phyloP scores from a whole-genome alignment of 768 basidiomycete genomes.

The Mrakia hoshinonis region DNA sequence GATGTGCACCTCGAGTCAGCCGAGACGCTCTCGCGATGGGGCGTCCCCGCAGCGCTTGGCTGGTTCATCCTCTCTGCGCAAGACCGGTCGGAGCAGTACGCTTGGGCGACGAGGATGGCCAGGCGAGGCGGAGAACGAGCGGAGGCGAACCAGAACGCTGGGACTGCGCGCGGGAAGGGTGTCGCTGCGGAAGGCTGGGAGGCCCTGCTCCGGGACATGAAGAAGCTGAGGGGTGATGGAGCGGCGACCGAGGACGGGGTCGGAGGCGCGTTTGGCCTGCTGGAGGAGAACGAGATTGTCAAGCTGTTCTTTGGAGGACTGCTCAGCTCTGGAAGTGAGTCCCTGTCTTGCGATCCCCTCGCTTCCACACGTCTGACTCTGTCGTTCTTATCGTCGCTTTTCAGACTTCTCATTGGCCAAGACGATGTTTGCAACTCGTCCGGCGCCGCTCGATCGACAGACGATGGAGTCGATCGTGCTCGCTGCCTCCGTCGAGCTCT shows the following conservation, averaged over 20 bases:
- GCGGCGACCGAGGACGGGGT: conserved; percentile 45
- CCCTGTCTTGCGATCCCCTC: neutral
- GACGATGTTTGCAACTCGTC: conserved; percentile 51
- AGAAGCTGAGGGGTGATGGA: conserved; percentile 57
- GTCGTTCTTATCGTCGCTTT: conserved; percentile 42
- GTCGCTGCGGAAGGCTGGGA: conserved; percentile 67
- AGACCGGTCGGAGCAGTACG: conserved; percentile 60
- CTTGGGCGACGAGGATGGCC: conserved; percentile 73
- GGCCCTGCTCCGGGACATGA: conserved; percentile 81
- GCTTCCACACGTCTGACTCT: neutral
- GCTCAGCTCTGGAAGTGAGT: conserved; percentile 79
- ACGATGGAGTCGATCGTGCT: conserved; percentile 71
- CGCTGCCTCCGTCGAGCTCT: conserved; percentile 73
- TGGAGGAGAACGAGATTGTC: conserved; percentile 61
- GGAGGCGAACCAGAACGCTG: conserved; percentile 33
- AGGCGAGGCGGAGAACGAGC: conserved; percentile 30
- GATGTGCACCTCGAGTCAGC: conserved; percentile 91
- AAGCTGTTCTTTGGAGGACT: conserved; percentile 80
- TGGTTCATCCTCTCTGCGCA: conserved; percentile 79
- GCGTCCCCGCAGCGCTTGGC: conserved; percentile 67
- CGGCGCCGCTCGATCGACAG: conserved; percentile 45
- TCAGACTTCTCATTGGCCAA: conserved; percentile 48
- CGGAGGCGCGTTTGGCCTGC: conserved; percentile 69
- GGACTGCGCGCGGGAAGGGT: conserved; percentile 46
- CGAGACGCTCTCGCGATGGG: conserved; percentile 84